Conservation (phyloP, 106 monocot genomes). For the Allium cepa region DNA sequence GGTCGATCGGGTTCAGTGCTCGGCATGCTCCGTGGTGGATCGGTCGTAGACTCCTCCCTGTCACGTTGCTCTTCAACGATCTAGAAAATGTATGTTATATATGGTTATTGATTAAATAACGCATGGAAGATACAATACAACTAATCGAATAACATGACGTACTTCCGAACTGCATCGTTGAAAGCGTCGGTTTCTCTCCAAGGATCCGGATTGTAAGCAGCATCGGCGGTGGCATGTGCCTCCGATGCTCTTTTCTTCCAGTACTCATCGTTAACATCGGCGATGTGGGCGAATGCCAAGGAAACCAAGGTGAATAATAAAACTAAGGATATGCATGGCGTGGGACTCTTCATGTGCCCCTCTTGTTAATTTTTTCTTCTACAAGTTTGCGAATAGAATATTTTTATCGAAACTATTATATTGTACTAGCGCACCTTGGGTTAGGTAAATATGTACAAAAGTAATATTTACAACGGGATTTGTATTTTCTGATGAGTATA, state of each 20-base stretch:
- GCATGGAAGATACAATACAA: too few species aligned
- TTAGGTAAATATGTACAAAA: too few species aligned
- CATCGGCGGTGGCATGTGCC: not conserved
- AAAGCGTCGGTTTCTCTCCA: not conserved
- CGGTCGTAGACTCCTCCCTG: not conserved
- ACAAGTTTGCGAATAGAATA: too few species aligned
- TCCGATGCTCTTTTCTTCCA: not conserved
- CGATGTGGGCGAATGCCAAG: not conserved
- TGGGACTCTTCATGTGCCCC: too few species aligned
- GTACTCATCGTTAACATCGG: not conserved
- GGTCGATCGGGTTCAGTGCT: slow-evolving; percentile 57
- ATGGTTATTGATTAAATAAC: not conserved
- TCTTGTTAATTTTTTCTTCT: too few species aligned
- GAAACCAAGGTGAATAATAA: not conserved
- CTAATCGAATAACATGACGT: not conserved
- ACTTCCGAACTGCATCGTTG: slow-evolving; percentile 1
- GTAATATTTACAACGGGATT: too few species aligned
- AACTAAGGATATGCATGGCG: not conserved
- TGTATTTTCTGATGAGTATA: too few species aligned
- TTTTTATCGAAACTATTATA: too few species aligned
- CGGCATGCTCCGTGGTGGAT: slow-evolving; percentile 10
- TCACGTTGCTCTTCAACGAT: not conserved
- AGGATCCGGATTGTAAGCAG: not conserved
- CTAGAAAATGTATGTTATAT: not conserved
- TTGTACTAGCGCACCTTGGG: too few species aligned